Base-by-base conservation (phyloP, 2,329 filamentous ascomycete species). In the Penicillium hesseltinei region DNA sequence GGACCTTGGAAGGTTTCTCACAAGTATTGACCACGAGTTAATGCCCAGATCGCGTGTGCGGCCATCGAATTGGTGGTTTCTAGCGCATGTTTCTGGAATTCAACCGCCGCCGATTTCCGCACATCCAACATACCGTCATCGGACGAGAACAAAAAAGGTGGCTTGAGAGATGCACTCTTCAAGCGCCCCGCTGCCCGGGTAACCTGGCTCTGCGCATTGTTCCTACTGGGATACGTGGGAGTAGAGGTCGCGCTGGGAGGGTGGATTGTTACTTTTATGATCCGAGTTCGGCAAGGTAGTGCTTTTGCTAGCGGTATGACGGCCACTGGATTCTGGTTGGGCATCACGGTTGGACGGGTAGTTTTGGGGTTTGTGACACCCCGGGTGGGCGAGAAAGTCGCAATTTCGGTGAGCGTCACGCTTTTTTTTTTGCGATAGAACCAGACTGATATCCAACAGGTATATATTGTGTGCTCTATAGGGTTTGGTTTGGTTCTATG, bases 181-280 rank as follows among this genome's bases (percentile, higher is more conserved):
- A 54, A 53, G 7, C 51, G 57, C 2, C 66, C 67, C 0, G 63
- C 67, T n/a, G 63, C 66, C 10, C 61, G 65, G 23, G 63, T 69
- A 15, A 67, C 67, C 5, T 69, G 67, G 67, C 39, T 69, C 10
- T 67, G 67, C 38, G 65, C 90, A 2, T 59, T 88, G 2, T 95
- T 95, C 70, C 77, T 95, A 15, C 81, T 95, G 5, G 84, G 85
- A 9, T 95, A 95, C 67, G 87, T 93, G 0, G 91, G 91, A 4
- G 82, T 84, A 6, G 91, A 96, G 58, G 77, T 78, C 11, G 85
- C 84, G 0, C 77, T 92, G 2, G 88, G 88, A 21, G 90, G 90
- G 17, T 94, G 90, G 90, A 88, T 95, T 61, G 87, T 91, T 48
- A 88, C 87, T 0, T 95, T 96, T 71, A 95, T 96, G 90, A 85